Percentiles rank a stretch among this genome's conserved stretches.
Evolutionary conservation across 345 rosid species (phyloP).

Genomic region (Heritiera fomes): DNA sequence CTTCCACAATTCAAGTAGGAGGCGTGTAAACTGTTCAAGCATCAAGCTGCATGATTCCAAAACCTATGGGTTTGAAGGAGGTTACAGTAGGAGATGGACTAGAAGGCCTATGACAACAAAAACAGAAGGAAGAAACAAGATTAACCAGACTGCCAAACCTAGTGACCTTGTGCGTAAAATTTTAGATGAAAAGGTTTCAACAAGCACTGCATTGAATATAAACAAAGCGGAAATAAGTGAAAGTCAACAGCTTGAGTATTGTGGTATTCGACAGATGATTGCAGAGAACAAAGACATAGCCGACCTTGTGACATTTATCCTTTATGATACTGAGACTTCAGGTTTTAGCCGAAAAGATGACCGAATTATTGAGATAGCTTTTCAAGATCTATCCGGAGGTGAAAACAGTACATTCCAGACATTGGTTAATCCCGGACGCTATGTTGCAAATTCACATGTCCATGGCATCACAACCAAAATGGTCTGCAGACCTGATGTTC

Average conservation of each 20-base stretch:
- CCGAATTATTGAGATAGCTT: constrained; percentile 74
- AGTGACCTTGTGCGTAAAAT: constrained; percentile 38
- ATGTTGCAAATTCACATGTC: constrained; percentile 45
- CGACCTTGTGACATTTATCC: constrained; percentile 55
- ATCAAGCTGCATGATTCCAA: constrained; percentile 44
- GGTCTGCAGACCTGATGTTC: constrained; percentile 80
- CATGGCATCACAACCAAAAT: constrained; percentile 70
- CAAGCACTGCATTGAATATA: constrained; percentile 39
- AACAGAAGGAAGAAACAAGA: constrained; percentile 39
- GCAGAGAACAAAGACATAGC: constrained; percentile 54
- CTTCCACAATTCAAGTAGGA: constrained; percentile 36
- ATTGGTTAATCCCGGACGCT: constrained; percentile 68
- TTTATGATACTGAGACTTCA: constrained; percentile 77
- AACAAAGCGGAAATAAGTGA: constrained; percentile 38
- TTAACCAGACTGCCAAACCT: constrained; percentile 32
- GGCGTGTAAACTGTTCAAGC: constrained; percentile 32
- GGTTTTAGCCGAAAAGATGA: constrained; percentile 57
- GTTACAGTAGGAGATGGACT: constrained; percentile 55
- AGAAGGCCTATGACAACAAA: constrained; percentile 55
- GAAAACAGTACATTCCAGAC: constrained; percentile 83
- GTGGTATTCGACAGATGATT: constrained; percentile 50
- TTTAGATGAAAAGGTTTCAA: constrained; percentile 47
- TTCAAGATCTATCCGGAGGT: constrained; percentile 84
- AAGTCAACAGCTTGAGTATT: constrained; percentile 38
- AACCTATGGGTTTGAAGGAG: constrained; percentile 50